Evolutionary conservation across 768 basidiomycete genomes (phyloP).

Genomic region (Serendipita indica): DNA sequence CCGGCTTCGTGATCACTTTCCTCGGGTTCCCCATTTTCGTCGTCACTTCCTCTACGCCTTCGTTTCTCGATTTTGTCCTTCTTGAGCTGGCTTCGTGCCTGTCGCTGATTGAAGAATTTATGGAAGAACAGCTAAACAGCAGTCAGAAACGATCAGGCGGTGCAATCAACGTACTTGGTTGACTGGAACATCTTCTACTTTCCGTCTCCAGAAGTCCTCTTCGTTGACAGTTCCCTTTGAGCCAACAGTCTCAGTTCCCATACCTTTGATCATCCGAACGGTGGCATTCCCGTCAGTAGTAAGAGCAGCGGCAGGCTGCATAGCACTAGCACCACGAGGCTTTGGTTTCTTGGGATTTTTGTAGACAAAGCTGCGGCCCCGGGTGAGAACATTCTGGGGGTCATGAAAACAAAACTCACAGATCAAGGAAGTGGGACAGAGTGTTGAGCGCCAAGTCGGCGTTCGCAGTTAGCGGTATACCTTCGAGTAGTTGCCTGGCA

Average conservation of each 20-base stretch:
- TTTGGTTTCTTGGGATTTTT: slow-evolving; percentile 77
- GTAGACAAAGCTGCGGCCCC: slow-evolving; percentile 51
- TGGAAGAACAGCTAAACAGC: slow-evolving; percentile 68
- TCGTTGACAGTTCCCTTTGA: slow-evolving; percentile 48
- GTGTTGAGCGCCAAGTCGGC: slow-evolving; percentile 88
- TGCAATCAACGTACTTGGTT: slow-evolving; percentile 49
- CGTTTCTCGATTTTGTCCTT: slow-evolving; percentile 33
- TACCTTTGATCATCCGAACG: slow-evolving; percentile 43
- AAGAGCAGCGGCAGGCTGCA: slow-evolving; percentile 76
- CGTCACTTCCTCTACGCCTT: slow-evolving; percentile 18
- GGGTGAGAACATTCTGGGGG: neutral
- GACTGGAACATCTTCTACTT: slow-evolving; percentile 58
- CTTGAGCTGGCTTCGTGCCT: slow-evolving; percentile 37
- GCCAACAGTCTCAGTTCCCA: slow-evolving; percentile 41
- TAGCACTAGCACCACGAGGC: slow-evolving; percentile 69
- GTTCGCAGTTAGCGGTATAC: slow-evolving; percentile 60
- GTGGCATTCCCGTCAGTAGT: slow-evolving; percentile 41
- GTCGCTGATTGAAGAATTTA: slow-evolving; percentile 67
- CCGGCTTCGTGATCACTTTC: slow-evolving; percentile 25
- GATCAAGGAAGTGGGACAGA: slow-evolving; percentile 86
- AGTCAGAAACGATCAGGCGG: slow-evolving; percentile 3
- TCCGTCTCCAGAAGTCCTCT: slow-evolving; percentile 54
- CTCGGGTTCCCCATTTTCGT: slow-evolving; percentile 18
- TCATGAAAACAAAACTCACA: slow-evolving; percentile 20
- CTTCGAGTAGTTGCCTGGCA: slow-evolving; percentile 62